Evolutionary conservation across 2,329 filamentous ascomycete species (phyloP).

Genomic region (Coniochaeta ligniaria): DNA sequence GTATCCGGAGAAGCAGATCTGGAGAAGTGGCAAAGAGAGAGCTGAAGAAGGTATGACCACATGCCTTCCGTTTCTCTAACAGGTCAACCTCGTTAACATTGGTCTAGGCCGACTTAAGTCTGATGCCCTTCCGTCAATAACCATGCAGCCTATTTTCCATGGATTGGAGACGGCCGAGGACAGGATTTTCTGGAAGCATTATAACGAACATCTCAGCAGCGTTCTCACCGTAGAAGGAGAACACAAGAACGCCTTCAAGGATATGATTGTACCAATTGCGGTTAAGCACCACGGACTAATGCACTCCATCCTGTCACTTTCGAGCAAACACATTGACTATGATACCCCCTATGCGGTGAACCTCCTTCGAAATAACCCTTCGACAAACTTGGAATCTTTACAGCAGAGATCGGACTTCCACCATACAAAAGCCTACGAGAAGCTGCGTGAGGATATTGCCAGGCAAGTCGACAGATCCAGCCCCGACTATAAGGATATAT

Average conservation of each 20-base stretch:
- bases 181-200: slow-evolving; percentile 75
- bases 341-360: slow-evolving; percentile 48
- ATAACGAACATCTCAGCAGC: slow-evolving; percentile 69
- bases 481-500: slow-evolving; percentile 35
- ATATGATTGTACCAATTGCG: slow-evolving; percentile 76
- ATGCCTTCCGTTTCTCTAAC: slow-evolving; percentile 3
- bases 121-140: slow-evolving; percentile 43
- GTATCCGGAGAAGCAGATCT: slow-evolving; percentile 78
- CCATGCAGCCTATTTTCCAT: slow-evolving; percentile 62
- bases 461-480: slow-evolving; percentile 30
- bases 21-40: slow-evolving; percentile 78
- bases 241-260: slow-evolving; percentile 76
- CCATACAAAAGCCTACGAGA: slow-evolving; percentile 45
- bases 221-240: slow-evolving; percentile 79
- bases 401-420: slow-evolving; percentile 47
- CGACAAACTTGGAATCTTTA: slow-evolving; percentile 37
- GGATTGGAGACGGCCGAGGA: slow-evolving; percentile 78
- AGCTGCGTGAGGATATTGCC: slow-evolving; percentile 39
- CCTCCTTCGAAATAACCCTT: slow-evolving; percentile 41
- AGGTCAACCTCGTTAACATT: slow-evolving; percentile 10
- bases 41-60: slow-evolving; percentile 55
- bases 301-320: slow-evolving; percentile 82
- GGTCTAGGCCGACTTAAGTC: slow-evolving; percentile 39
- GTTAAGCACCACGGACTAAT: slow-evolving; percentile 74
- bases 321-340: slow-evolving; percentile 67